Evolutionary conservation across 2,329 filamentous ascomycete genomes (phyloP), one percentile per base, ranked within the genome.

Genomic region (Colletotrichum magnum): DNA sequence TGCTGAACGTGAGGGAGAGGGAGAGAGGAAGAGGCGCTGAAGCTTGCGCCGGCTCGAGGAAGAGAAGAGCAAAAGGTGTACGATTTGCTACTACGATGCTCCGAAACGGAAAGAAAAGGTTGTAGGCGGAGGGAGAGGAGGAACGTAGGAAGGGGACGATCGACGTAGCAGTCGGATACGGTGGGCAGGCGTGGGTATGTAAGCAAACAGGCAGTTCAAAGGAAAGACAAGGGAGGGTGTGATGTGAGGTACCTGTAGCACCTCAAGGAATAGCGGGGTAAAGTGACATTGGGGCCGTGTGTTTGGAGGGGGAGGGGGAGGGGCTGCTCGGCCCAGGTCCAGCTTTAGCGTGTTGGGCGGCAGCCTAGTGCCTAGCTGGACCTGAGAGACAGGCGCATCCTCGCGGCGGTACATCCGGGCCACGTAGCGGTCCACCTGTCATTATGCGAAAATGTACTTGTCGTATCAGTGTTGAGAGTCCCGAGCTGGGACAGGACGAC

Each of bases 221-320:
- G 52, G 9, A 28, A 36, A 13, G 24, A 56, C 21, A 2, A 24
- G 21, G 21, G 24, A 47, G 21, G 50, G 32, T 28, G 26, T 32
- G 52, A 56, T 18, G 50, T 28, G 58, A 52, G 48, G 48, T 51
- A 51, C n/a, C n/a, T 24, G 12, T 13, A 13, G 48, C 12, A 50
- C 21, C 13, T 18, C 6, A 18, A 24, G 32, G 16, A 47, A 62
- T 62, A 39, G 59, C 59, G 59, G 59, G 59, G 59, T 62, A 62
- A 54, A 62, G 59, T 54, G 59, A 53, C 48, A 62, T 62, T 62
- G 48, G 26, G 59, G 7, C 59, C 58, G 32, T 51, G 28, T 54
- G 50, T 54, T 62, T 62, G 50, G 59, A 62, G 59, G 59, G 59
- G 59, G 59, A 54, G 48, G 41, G 41, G 41, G 13, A 36, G 32